Conservation (phyloP, 2,329 filamentous ascomycete species). For the Thelonectria blattea region DNA sequence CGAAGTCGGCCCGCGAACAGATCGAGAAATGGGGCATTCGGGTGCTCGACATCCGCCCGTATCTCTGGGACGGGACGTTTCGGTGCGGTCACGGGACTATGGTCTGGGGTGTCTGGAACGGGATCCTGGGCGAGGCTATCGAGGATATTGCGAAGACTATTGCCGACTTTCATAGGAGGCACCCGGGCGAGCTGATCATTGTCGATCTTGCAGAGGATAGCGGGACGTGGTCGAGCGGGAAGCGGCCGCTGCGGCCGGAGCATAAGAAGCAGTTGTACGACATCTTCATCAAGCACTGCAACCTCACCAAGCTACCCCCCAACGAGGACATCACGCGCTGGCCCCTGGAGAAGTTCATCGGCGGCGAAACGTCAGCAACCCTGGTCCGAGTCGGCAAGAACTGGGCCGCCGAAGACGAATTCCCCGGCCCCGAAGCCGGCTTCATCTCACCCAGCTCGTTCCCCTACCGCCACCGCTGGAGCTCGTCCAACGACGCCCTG, state of each 20-base stretch:
- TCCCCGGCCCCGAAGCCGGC: slow-evolving; percentile 37
- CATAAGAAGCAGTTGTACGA: slow-evolving; percentile 27
- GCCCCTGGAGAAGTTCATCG: slow-evolving; percentile 38
- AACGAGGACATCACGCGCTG: slow-evolving; percentile 34
- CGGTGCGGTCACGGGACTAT: slow-evolving; percentile 31
- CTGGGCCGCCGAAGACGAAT: slow-evolving; percentile 29
- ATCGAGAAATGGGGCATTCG: slow-evolving; percentile 38
- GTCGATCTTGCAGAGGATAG: slow-evolving; percentile 35
- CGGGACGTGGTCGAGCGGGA: slow-evolving; percentile 2
- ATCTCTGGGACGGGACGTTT: slow-evolving; percentile 12
- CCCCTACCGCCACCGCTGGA: slow-evolving; percentile 36
- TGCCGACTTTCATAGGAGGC: slow-evolving; percentile 38
- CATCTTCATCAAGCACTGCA: slow-evolving; percentile 30
- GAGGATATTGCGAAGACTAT: slow-evolving; percentile 38
- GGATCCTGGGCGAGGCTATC: slow-evolving; percentile 35
- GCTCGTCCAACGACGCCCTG: slow-evolving; percentile 21
- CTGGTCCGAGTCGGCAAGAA: slow-evolving; percentile 37
- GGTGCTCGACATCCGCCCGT: slow-evolving; percentile 40
- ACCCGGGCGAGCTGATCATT: slow-evolving; percentile 44
- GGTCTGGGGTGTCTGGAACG: slow-evolving; percentile 28
- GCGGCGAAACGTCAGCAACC: slow-evolving; percentile 33
- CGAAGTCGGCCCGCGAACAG: slow-evolving; percentile 31
- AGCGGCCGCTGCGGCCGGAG: background rate
- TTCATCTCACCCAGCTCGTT: slow-evolving; percentile 36
- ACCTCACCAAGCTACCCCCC: slow-evolving; percentile 31